Conservation (phyloP, 768 basidiomycete genomes). For the Hirschioporus abietinus region DNA sequence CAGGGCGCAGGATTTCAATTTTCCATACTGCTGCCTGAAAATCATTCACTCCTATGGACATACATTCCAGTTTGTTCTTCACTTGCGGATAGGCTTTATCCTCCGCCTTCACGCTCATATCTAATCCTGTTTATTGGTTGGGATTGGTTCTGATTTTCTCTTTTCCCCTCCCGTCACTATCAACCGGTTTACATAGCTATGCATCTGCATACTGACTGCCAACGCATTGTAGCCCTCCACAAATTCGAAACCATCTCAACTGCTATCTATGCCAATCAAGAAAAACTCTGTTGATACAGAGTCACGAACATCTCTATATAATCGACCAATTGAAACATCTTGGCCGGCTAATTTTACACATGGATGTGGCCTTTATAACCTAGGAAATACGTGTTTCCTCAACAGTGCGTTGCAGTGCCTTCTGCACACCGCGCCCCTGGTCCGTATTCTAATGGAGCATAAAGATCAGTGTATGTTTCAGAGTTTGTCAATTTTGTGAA, state of each 20-base stretch:
- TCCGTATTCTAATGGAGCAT: constrained; percentile 53
- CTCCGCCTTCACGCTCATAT: neutral
- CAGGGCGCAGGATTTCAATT: no score
- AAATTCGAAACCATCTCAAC: neutral
- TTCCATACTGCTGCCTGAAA: no score
- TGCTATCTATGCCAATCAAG: neutral
- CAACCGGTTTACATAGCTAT: constrained; percentile 1
- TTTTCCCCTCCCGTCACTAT: neutral
- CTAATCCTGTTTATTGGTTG: neutral
- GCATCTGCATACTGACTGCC: constrained; percentile 1
- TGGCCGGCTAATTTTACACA: constrained; percentile 50
- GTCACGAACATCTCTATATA: constrained; percentile 37
- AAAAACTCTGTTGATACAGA: neutral
- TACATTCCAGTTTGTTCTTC: neutral
- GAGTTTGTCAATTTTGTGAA: constrained; percentile 2
- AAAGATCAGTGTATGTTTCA: constrained; percentile 52
- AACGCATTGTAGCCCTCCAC: neutral
- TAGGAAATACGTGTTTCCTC: constrained; percentile 92
- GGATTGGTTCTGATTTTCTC: neutral
- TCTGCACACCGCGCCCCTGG: constrained; percentile 85
- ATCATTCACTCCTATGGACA: no score
- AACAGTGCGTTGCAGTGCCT: constrained; percentile 94
- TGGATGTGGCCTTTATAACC: constrained; percentile 73
- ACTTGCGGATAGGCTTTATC: neutral
- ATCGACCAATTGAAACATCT: constrained; percentile 50